Evolutionary conservation across 352 stramenopile species (phyloP).

Genomic region (Globisporangium irregulare): DNA sequence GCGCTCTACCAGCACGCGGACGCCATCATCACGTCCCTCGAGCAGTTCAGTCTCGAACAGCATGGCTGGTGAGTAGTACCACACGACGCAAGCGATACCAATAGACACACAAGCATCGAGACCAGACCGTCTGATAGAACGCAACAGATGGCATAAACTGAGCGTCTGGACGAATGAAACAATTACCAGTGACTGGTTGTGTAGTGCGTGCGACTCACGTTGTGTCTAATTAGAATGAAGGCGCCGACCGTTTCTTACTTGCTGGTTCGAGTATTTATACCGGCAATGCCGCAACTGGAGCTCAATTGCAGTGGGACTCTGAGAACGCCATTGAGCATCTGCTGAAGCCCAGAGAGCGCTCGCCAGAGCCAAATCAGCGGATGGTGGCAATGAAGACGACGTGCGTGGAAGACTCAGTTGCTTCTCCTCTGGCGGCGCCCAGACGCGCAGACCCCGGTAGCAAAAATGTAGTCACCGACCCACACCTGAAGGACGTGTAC

Average conservation of each 20-base stretch:
- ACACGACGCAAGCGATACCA: not conserved
- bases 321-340: too few species aligned
- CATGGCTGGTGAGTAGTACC: constrained; percentile 35
- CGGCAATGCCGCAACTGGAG: too few species aligned
- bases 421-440: not conserved
- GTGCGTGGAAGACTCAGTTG: not conserved
- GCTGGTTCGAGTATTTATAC: too few species aligned
- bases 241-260: too few species aligned
- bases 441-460: not conserved
- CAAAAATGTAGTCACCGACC: constrained; percentile 13
- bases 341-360: too few species aligned
- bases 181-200: too few species aligned
- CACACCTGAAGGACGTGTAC: constrained; percentile 36
- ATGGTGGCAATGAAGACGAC: not conserved
- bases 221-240: too few species aligned
- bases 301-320: too few species aligned
- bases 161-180: not conserved
- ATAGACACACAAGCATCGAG: not conserved
- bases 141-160: too few species aligned
- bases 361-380: too few species aligned
- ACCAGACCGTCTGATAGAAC: too few species aligned
- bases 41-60: constrained; percentile 53
- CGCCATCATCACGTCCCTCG: constrained; percentile 60
- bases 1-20: constrained; percentile 55
- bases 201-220: too few species aligned